Evolutionary conservation across 208 protist genomes (phyloP).

Genomic region (Leishmania aethiopica): DNA sequence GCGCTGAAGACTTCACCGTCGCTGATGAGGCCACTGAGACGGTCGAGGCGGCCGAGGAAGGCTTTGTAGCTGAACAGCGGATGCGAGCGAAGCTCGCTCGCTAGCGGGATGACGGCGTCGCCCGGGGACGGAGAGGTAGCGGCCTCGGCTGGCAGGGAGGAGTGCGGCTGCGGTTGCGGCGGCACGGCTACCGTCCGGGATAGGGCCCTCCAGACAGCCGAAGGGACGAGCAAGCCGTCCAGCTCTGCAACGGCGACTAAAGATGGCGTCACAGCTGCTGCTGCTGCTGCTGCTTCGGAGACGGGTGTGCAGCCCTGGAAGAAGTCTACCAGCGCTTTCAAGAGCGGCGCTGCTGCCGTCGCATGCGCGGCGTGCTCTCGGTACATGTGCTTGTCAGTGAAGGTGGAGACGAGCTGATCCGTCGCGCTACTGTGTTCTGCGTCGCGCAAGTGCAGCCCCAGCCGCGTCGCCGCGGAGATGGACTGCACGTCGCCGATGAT

Average conservation of each 20-base stretch:
- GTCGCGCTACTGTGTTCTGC: constrained; percentile 14
- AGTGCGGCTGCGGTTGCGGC: background rate
- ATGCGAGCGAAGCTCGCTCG: constrained; percentile 1
- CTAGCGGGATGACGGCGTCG: background rate
- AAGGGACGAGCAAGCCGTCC: constrained; percentile 24
- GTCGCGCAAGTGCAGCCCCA: constrained; percentile 33
- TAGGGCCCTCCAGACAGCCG: background rate
- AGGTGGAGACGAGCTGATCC: constrained; percentile 7
- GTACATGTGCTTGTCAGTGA: constrained; percentile 29
- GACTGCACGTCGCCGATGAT: constrained; percentile 43
- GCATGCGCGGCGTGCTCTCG: constrained; percentile 21
- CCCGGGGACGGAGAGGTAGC: background rate
- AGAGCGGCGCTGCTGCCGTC: constrained; percentile 15
- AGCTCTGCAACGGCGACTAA: constrained; percentile 9
- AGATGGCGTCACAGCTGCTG: background rate
- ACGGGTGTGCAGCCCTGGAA: constrained; percentile 10
- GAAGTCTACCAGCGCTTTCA: constrained; percentile 8
- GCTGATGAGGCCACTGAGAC: constrained; percentile 42
- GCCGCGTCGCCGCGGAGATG: constrained; percentile 31
- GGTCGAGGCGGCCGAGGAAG: constrained; percentile 44
- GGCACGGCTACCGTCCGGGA: background rate
- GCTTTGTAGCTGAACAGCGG: constrained; percentile 50
- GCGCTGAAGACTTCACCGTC: constrained; percentile 67
- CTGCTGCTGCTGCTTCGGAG: background rate
- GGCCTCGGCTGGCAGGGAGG: background rate